These are phyloP conservation scores for Lathyrus sativus DNA, from an alignment of 306 rosid genomes.

Conservation along the genomic window DNA sequence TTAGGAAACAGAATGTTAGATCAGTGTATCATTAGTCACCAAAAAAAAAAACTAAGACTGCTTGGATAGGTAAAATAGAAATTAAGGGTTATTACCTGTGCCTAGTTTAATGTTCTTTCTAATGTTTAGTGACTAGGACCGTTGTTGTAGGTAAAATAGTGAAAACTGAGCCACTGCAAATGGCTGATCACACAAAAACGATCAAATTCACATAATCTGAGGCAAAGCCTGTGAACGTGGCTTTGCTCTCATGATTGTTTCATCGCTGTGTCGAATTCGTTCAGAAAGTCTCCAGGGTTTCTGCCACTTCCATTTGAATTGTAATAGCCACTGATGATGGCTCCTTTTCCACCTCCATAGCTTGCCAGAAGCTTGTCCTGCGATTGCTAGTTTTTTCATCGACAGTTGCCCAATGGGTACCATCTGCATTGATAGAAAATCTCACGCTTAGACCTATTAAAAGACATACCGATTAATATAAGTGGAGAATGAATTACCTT, in stretches of 20 bases:
- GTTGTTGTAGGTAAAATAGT: constrained; percentile 41
- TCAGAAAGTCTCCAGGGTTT: constrained; percentile 99
- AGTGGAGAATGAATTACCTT: constrained; percentile 56
- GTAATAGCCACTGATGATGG: constrained; percentile 95
- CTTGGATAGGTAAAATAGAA: neutral
- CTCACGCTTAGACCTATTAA: constrained; percentile 36
- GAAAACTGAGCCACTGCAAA: constrained; percentile 43
- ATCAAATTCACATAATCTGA: constrained; percentile 55
- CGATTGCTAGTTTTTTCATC: constrained; percentile 72
- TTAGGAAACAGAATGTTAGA: constrained; percentile 14
- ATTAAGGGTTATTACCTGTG: constrained; percentile 35
- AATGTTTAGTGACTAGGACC: constrained; percentile 32
- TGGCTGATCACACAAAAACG: constrained; percentile 43
- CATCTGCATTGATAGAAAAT: constrained; percentile 64
- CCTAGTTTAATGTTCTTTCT: constrained; percentile 35
- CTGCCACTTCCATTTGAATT: constrained; percentile 99
- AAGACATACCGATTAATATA: constrained; percentile 28
- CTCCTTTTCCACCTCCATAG: constrained; percentile 99
- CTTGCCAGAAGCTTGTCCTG: constrained; percentile 84
- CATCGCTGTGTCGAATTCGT: constrained; percentile 89
- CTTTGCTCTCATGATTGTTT: constrained; percentile 77
- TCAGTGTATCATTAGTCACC: constrained; percentile 15
- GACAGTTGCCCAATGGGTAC: constrained; percentile 85
- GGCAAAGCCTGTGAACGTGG: constrained; percentile 77
- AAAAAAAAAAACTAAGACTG: constrained; percentile 4